A percentile compares a stretch with the other conserved stretches of the same genome.
These are phyloP conservation scores for Pseudomassariella vexata DNA, from an alignment of 2,329 filamentous ascomycete species.

Conservation along the genomic window DNA sequence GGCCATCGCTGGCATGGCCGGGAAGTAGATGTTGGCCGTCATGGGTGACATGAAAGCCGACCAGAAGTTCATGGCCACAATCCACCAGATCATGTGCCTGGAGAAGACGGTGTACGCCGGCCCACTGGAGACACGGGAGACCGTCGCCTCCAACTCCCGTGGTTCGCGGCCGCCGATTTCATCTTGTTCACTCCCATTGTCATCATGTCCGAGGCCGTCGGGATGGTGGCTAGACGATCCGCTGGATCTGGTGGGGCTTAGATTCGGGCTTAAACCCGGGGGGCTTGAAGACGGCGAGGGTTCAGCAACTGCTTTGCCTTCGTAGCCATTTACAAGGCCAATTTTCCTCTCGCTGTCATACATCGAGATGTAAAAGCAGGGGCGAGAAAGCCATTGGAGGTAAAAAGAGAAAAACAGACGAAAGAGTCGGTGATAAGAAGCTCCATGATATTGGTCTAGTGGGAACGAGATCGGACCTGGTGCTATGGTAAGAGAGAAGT, in stretches of 20 bases:
- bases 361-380: slow-evolving; percentile 9
- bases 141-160: slow-evolving; percentile 24
- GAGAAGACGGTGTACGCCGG: slow-evolving; percentile 36
- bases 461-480: slow-evolving; percentile 7
- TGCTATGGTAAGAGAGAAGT: neutral
- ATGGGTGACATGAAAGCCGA: slow-evolving; percentile 52
- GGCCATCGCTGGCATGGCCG: slow-evolving; percentile 33
- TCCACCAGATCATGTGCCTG: slow-evolving; percentile 39
- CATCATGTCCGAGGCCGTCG: slow-evolving; percentile 9
- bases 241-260: neutral
- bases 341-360: slow-evolving; percentile 10
- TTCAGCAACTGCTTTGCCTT: neutral
- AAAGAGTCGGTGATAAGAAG: slow-evolving; percentile 4
- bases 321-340: slow-evolving; percentile 1
- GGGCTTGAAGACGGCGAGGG: slow-evolving; percentile 4
- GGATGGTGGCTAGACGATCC: slow-evolving; percentile 4
- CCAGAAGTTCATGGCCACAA: slow-evolving; percentile 45
- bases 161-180: slow-evolving; percentile 8
- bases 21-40: slow-evolving; percentile 54
- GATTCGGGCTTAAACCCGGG: slow-evolving; percentile 7
- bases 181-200: slow-evolving; percentile 8
- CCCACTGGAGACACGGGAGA: slow-evolving; percentile 29
- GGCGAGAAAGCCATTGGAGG: neutral
- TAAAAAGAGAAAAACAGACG: slow-evolving; percentile 1
- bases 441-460: neutral